Base-by-base conservation (phyloP, 305 asterid genomes). In the Plantago coronopus region DNA sequence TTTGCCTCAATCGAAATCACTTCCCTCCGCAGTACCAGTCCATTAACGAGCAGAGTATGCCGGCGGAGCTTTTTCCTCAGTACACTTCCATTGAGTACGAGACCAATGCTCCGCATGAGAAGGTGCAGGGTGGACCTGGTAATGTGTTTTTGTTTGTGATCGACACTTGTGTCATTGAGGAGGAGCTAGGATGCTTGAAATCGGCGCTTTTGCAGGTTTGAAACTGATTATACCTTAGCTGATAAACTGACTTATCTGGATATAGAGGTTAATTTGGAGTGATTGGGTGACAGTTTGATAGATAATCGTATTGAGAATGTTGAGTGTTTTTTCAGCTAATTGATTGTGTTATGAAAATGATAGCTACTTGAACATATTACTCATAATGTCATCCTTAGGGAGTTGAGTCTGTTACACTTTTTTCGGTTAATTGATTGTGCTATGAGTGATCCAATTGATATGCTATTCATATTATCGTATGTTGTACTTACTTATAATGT, bases 51-150 rank as follows among this genome's bases (percentile, higher is more conserved):
- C 78, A 86, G 54, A 85, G 78, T 72, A 64, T 89, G 57, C 99
- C 99, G 3, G 99, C 94, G n/a, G 97, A 93, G 79, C 91, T 93
- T 22, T 93, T 83, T 64, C 91, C 99, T 20, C 97, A 89, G 74
- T 82, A 78, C 60, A 93, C 97, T 13, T 89, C 97, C 7, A 83
- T 93, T 34, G 99, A 89, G 76, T 93, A 93, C 68, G 96, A 85
- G 68, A 82, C 82, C 16, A 34, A 34, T 34, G 12, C 42, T 34
- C 42, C 42, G 3, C 1, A 34, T 34, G 57, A 16, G 5, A 64
- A 70, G 14, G 50, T 67, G 49, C 61, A 72, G 15, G 51, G 58
- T 17, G 74, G 71, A 59, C 62, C 76, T 45, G 76, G 61, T 59
- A 84, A 87, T 68, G 84, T 93, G 14, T 85, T 79, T 63, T 71